Conservation (phyloP, 352 stramenopile species). For the Vaucheria bursata region DNA sequence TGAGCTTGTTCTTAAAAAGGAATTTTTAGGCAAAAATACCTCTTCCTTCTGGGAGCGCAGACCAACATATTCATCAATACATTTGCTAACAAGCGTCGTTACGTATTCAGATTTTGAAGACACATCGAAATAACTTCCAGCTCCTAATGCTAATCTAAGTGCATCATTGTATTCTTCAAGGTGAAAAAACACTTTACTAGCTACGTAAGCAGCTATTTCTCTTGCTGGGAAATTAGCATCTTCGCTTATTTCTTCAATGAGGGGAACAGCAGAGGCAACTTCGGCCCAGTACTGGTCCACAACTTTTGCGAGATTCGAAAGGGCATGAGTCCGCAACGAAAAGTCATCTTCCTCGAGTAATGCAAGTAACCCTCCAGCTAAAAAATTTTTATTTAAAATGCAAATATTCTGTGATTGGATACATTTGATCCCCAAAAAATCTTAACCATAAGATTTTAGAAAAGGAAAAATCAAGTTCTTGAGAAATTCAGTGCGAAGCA, state of each 20-base stretch:
- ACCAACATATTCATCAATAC: conserved; percentile 93
- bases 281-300: conserved; percentile 88
- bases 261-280: conserved; percentile 74
- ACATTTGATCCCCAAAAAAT: too few relatives aligned
- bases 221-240: conserved; percentile 75
- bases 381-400: too few relatives aligned
- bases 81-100: conserved; percentile 87
- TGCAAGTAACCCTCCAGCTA: conserved; percentile 72
- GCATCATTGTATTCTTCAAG: conserved; percentile 93
- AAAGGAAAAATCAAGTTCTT: too few relatives aligned
- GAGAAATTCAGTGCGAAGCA: too few relatives aligned
- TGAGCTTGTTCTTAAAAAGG: not conserved
- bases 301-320: conserved; percentile 76
- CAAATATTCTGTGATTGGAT: too few relatives aligned
- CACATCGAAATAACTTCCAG: conserved; percentile 86
- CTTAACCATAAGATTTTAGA: too few relatives aligned
- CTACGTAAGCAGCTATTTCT: conserved; percentile 77
- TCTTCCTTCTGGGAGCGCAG: conserved; percentile 65
- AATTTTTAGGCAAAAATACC: conserved; percentile 46
- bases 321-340: conserved; percentile 71
- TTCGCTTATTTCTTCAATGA: conserved; percentile 86
- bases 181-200: conserved; percentile 94
- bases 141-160: conserved; percentile 81
- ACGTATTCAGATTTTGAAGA: conserved; percentile 85
- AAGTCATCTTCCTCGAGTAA: conserved; percentile 81